Evolutionary conservation across 208 protist genomes (phyloP), one percentile per base, ranked within the genome.

Genomic region (Crithidia brevicula): DNA sequence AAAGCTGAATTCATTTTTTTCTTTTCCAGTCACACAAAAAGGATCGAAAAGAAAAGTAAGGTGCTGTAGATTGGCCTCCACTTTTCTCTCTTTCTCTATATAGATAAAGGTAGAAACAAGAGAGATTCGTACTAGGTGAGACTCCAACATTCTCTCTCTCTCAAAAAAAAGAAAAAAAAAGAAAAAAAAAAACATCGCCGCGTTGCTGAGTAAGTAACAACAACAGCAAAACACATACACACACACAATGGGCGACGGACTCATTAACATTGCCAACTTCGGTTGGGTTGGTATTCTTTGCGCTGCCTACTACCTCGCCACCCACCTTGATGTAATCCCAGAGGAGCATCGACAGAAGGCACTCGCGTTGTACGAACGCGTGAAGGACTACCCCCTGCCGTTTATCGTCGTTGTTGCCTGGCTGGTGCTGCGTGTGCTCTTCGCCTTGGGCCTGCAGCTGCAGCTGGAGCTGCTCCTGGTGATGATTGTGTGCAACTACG

Each of bases 391-490:
- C 18, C 62, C 70, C n/a, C 73, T 67, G n/a, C 20, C 68, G 15
- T 58, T 74, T 38, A 56, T 82, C 25, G 45, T 78, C 22, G 50
- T 90, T 2, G 33, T 33, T 28, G 20, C 62, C 0, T 93, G 83
- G 83, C 51, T 93, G 18, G 28, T 67, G 15, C 36, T 88, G 7
- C 81, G 87, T 9, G 67, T 77, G 15, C 46, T 88, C 16, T 85
- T 79, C 51, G 74, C 82, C 13, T 61, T 93, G 5, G 87, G 87
- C 33, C 78, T 68, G 47, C 72, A 86, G 58, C 67, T 93, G 42
- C 65, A 85, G 53, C 45, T 93, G 47, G 87, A 93, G 71, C 38
- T 89, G 16, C 2, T 82, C 34, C 28, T 88, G 27, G 83, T 93
- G 18, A 42, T 85, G 38, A 31, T 65, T 36, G 73, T 72, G 5